These are phyloP conservation scores for Jatropha podagrica DNA, from an alignment of 441 rosid species.

Conservation along the genomic window DNA sequence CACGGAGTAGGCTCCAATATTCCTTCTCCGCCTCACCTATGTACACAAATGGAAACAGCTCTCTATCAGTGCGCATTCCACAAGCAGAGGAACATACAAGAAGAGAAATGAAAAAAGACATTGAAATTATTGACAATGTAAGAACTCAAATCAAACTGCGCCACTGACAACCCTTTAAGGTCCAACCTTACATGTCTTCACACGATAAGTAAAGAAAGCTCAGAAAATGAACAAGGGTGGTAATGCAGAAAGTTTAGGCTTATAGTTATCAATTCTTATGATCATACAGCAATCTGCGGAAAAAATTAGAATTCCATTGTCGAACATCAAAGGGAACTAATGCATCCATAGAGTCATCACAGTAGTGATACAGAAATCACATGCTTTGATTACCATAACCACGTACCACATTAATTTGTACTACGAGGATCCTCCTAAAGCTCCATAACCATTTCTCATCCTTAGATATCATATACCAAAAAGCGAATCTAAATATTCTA, in stretches of 20 bases:
- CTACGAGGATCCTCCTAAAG: background rate
- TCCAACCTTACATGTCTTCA: background rate
- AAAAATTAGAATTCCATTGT: background rate
- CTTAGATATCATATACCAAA: conserved; percentile 4
- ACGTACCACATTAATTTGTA: background rate
- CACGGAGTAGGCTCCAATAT: conserved; percentile 65
- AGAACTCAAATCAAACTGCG: background rate
- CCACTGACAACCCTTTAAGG: background rate
- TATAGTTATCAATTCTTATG: background rate
- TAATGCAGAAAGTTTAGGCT: background rate
- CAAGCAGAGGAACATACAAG: background rate
- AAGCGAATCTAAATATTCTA: background rate
- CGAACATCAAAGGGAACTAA: background rate
- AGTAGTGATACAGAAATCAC: background rate
- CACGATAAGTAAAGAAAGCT: background rate
- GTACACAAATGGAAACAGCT: conserved; percentile 9
- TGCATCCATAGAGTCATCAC: background rate
- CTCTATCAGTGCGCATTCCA: conserved; percentile 9
- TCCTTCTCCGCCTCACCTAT: conserved; percentile 76
- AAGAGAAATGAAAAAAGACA: background rate
- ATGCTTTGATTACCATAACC: background rate
- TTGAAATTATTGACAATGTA: background rate
- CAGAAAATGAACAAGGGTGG: background rate
- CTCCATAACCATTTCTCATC: background rate
- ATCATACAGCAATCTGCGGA: background rate